Conservation (phyloP, 2,329 filamentous ascomycete species). For the Colletotrichum sp. region DNA sequence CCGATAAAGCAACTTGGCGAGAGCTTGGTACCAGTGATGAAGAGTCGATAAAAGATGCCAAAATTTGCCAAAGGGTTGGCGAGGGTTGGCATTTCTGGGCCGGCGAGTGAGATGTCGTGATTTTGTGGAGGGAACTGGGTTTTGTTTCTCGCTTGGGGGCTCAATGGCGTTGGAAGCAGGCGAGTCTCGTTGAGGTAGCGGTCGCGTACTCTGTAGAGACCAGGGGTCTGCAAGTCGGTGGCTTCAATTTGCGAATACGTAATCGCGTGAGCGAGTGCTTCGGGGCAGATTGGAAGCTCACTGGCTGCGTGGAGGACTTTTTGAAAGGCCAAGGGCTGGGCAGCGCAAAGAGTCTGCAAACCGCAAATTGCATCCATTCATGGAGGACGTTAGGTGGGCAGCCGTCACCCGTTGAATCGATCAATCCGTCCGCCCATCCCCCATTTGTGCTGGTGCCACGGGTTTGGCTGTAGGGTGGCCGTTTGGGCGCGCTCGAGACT, state of each 20-base stretch:
- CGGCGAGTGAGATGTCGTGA: slow-evolving; percentile 3
- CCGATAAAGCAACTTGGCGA: slow-evolving; percentile 19
- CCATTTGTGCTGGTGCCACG: neutral
- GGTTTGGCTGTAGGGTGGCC: neutral
- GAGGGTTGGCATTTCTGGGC: slow-evolving; percentile 19
- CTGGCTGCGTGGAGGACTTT: neutral
- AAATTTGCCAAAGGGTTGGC: slow-evolving; percentile 11
- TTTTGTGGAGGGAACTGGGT: neutral
- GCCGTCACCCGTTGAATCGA: neutral
- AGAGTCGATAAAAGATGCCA: slow-evolving; percentile 10
- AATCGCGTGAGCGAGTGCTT: neutral
- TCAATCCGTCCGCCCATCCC: neutral
- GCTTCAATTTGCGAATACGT: slow-evolving; percentile 1
- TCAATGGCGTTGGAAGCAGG: neutral
- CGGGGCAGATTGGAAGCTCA: neutral
- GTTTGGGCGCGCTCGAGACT: neutral
- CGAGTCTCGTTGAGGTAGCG: neutral
- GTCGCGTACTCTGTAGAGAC: slow-evolving; percentile 1
- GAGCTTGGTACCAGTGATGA: slow-evolving; percentile 17
- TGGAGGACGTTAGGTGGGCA: neutral
- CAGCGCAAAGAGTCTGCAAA: slow-evolving; percentile 1
- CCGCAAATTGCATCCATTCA: neutral
- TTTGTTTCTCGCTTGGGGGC: neutral
- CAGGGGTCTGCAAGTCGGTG: neutral
- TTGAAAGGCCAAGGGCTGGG: slow-evolving; percentile 16